Percentiles rank a stretch among this genome's conserved stretches.
Evolutionary conservation across 768 basidiomycete genomes (phyloP).

Genomic region (Albatrellus ellisii): DNA sequence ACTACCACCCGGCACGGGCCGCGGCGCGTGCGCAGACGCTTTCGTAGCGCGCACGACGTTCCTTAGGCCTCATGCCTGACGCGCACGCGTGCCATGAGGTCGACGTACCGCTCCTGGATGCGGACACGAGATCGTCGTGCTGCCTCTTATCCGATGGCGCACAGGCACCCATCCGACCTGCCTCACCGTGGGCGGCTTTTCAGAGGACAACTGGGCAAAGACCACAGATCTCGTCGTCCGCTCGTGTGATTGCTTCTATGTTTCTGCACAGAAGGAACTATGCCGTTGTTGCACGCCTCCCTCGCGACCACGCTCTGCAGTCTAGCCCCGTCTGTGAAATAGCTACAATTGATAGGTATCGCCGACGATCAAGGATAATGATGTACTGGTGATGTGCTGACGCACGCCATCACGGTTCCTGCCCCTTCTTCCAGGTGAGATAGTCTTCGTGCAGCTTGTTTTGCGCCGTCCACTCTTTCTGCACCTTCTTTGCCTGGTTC

Average conservation of each 20-base stretch:
- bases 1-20: slow-evolving; percentile 33
- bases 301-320: background rate
- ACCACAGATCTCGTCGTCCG: too few species aligned
- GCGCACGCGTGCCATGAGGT: too few species aligned
- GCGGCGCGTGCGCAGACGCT: slow-evolving; percentile 82
- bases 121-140: too few species aligned
- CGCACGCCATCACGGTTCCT: slow-evolving; percentile 1
- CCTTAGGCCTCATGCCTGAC: slow-evolving; percentile 71
- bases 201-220: too few species aligned
- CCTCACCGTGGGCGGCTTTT: too few species aligned
- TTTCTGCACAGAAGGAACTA: too few species aligned
- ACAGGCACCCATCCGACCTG: too few species aligned
- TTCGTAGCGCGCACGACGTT: slow-evolving; percentile 44
- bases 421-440: slow-evolving; percentile 32
- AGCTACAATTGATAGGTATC: background rate
- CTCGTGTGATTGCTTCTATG: too few species aligned
- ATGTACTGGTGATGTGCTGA: background rate
- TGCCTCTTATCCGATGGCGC: too few species aligned
- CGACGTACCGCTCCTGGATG: too few species aligned
- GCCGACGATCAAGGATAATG: background rate
- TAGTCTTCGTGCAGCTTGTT: slow-evolving; percentile 73
- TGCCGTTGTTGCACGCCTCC: too few species aligned
- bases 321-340: background rate
- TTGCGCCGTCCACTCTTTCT: slow-evolving; percentile 64
- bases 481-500: slow-evolving; percentile 59